Base-by-base conservation (phyloP, 129 eudicot genomes). In the Flaveria trinervia region DNA sequence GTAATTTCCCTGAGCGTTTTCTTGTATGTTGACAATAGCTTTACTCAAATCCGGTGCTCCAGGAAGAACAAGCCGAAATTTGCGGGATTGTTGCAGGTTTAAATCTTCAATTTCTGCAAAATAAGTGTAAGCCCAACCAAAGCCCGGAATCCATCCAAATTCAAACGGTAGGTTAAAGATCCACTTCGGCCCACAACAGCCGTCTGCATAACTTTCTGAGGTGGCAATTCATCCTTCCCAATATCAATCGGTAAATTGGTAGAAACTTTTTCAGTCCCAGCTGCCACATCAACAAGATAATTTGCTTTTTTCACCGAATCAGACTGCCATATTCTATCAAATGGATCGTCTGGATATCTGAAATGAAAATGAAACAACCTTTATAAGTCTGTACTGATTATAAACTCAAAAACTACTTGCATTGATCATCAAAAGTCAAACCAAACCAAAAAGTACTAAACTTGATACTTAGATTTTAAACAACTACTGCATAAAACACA, bases 311-410 rank as follows among this genome's bases (percentile, higher is more conserved):
- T 89, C 25, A 94, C 61, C 13, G 82, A 79, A 82, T 94, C 99
- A 2, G 99, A 94, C 74, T 89, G 71, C 99, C 99, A 94, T 70
- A 94, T 87, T 85, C 99, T 85, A 82, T 94, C 99, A 80, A 82
- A 94, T 39, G 99, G 97, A 41, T 94, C 99, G 80, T 94, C 99
- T 0, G 99, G 99, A 33, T 84, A 92, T 88, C 97, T 92, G 82
- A 69, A 49, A 80, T 48, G 23, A 67, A 39, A 68, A 68, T 11
- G 36, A 11, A 17, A 44, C 69, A 77, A 26, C 36, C 49, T 44
- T 48, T 68, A 68, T 43, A 54, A 56, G 69, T 41, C 15, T 56
- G 26, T 23, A 61, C 1, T 45, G 14, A 11, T 57, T 6, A 14
- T 74, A 9, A 41, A 73, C 44, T 60, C n/a, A 16, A 74, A 73